Base-by-base conservation (phyloP, 2,329 filamentous ascomycete genomes). In the Neofusicoccum laricinum region DNA sequence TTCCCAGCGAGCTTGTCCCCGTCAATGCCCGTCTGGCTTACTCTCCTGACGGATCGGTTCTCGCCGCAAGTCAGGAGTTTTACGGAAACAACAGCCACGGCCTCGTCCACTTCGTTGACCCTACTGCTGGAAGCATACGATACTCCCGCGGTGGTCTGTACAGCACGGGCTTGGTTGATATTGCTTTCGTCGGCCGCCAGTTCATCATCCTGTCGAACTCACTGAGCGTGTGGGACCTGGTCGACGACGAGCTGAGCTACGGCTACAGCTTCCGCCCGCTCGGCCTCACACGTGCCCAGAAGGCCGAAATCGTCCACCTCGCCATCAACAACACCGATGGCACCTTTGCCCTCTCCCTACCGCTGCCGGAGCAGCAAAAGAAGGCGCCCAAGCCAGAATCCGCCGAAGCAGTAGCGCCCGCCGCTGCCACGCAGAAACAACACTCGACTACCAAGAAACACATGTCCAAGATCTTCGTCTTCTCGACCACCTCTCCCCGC, bases 211-310 rank as follows among this genome's bases (percentile, higher is more conserved):
- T 97, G 1, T 92, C 92, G 0, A 84, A 89, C 48, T 85, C 87
- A 32, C 82, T 97, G 8, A 83, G 87, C 45, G 88, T 97, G 40
- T 97, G 92, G 82, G 91, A 99, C 75, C 84, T 96, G 11, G 91
- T 98, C 7, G 83, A 88, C 58, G 91, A 96, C 70, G 85, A 89
- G 69, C 82, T 93, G 51, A 84, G 86, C 40, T 92, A 90, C 71
- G 86, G 86, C 55, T 81, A 90, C 58, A 79, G 84, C 30, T 78
- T 93, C 14, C 81, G 77, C 43, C 75, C 81, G 75, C n/a, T 73
- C 77, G 64, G 74, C 75, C 71, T 66, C 40, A 75, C 66, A 65
- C 70, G 59, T 66, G 69, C 53, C 43, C 75, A 78, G 46, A 78
- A 78, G 57, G 74, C 78, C 65, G 75, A 84, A 43, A 72, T 75